These are phyloP conservation scores for Clarireedia sp. DNA, from an alignment of 2,329 filamentous ascomycete genomes.

Conservation along the genomic window DNA sequence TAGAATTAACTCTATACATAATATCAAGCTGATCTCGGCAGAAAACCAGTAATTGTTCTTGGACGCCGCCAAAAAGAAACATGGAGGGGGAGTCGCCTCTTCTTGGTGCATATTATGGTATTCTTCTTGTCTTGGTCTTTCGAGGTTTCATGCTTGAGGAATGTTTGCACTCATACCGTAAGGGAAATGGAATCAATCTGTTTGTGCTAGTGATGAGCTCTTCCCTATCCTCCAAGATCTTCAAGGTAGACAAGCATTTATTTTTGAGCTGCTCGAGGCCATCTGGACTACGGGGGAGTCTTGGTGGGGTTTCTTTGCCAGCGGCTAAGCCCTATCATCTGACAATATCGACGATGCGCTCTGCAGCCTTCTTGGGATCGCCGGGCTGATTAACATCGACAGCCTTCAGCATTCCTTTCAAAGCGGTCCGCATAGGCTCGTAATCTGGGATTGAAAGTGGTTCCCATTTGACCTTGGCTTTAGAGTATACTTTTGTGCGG, in stretches of 20 bases:
- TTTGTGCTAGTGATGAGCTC: slow-evolving; percentile 15
- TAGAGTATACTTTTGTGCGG: slow-evolving; percentile 36
- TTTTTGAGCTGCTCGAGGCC: slow-evolving; percentile 25
- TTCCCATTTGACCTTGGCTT: slow-evolving; percentile 4
- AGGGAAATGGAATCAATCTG: too few species aligned
- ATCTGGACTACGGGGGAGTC: slow-evolving; percentile 33
- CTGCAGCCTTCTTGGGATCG: slow-evolving; percentile 33
- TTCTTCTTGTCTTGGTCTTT: too few species aligned
- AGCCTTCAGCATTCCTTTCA: slow-evolving; percentile 16
- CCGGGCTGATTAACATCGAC: slow-evolving; percentile 32
- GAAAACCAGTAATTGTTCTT: too few species aligned
- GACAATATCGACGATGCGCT: slow-evolving; percentile 33
- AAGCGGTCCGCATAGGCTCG: slow-evolving; percentile 1
- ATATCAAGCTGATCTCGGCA: too few species aligned
- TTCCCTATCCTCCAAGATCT: slow-evolving; percentile 17
- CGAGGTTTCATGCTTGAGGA: too few species aligned
- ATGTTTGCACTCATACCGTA: too few species aligned
- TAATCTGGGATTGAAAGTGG: slow-evolving; percentile 7
- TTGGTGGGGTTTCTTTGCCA: slow-evolving; percentile 27
- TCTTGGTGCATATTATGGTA: too few species aligned
- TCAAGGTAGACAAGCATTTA: slow-evolving; percentile 19
- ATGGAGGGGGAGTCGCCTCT: too few species aligned
- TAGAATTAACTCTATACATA: too few species aligned
- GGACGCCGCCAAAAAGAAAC: too few species aligned
- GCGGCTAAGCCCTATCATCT: slow-evolving; percentile 27